These are phyloP conservation scores for Solanum hybrid DNA, from an alignment of 305 asterid genomes.

Conservation along the genomic window DNA sequence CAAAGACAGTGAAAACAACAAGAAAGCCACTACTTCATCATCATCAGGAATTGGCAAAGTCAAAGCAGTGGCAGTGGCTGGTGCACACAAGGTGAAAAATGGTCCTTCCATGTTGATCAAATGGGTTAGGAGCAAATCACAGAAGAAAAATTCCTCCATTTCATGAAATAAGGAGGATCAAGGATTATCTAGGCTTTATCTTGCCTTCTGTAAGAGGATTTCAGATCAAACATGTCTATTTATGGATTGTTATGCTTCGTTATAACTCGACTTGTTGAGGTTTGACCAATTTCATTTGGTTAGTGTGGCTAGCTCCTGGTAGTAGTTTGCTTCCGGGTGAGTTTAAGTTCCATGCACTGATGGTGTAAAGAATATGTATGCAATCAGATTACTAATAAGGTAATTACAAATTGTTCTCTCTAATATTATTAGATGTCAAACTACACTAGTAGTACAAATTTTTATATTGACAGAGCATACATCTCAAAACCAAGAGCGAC, in stretches of 20 bases:
- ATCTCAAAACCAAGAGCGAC: neutral
- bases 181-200: neutral
- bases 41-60: conserved; percentile 54
- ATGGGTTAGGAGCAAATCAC: conserved; percentile 66
- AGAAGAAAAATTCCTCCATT: conserved; percentile 39
- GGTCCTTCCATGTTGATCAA: conserved; percentile 54
- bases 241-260: neutral
- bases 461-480: neutral
- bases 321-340: neutral
- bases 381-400: neutral
- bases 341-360: neutral
- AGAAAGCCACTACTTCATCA: conserved; percentile 19
- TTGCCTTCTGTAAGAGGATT: neutral
- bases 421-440: neutral
- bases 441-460: neutral
- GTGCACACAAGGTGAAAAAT: conserved; percentile 54
- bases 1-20: conserved; percentile 26
- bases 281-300: neutral
- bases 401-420: neutral
- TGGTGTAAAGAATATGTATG: neutral
- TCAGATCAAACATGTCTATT: neutral
- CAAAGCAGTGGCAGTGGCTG: conserved; percentile 47
- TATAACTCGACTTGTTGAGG: neutral
- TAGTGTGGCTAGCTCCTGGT: neutral
- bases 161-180: conserved; percentile 7